Conservation (phyloP, 108 stramenopile species). For the Aurantiochytrium sp. region DNA sequence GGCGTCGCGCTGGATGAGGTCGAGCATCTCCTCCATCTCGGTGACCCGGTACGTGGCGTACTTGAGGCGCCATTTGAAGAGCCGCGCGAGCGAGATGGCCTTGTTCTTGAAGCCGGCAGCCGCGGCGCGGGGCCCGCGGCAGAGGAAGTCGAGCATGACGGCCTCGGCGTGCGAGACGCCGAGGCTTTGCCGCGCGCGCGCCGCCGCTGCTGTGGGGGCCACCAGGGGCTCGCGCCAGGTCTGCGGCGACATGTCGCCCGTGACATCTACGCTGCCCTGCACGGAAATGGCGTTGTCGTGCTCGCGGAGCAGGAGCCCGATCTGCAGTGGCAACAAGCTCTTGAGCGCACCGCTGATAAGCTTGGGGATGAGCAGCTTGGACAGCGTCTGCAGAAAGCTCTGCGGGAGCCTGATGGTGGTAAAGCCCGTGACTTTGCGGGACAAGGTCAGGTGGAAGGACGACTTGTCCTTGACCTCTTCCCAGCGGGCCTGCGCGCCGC, state of each 20-base stretch:
- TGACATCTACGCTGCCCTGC: not conserved
- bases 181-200: not conserved
- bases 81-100: not conserved
- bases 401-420: not conserved
- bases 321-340: not conserved
- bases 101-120: constrained; percentile 17
- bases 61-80: not conserved
- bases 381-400: not conserved
- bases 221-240: constrained; percentile 16
- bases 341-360: not conserved
- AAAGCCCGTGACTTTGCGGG: constrained; percentile 11
- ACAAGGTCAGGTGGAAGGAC: not conserved
- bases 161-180: not conserved
- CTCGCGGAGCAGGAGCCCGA: constrained; percentile 3
- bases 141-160: not conserved
- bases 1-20: not conserved
- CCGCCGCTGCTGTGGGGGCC: not conserved
- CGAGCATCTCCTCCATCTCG: not conserved
- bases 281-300: not conserved
- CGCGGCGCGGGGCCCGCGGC: not conserved
- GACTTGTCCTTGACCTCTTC: constrained; percentile 8
- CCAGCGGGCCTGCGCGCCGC: not conserved
- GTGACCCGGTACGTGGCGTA: not conserved
- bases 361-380: not conserved
- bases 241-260: not conserved